Base-by-base conservation (phyloP, 257 asterid genomes). In the Eustoma russellianum region DNA sequence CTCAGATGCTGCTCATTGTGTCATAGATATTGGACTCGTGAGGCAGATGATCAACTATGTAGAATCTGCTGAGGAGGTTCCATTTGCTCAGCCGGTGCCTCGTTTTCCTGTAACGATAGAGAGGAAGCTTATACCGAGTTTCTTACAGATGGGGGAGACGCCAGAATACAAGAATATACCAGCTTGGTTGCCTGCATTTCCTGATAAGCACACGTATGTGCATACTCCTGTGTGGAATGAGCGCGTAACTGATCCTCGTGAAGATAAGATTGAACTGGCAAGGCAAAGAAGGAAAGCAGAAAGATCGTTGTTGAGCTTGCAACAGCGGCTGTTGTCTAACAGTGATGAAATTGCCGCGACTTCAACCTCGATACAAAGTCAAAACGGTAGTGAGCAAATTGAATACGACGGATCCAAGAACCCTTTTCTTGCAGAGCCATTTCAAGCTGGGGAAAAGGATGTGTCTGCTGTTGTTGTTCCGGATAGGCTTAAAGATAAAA, bases 281-380 rank as follows among this genome's bases (percentile, higher is more conserved):
- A 88, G 93, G 81, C 95, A 92, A 75, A 82, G 83, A 56, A 79
- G 97, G 69, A 85, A 88, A 75, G 97, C 95, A 0, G 97, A 92
- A 67, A 79, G 94, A 63, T 88, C 99, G 48, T 77, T 92, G 75
- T 77, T 92, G 64, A 85, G 72, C 76, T 72, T 92, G 79, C 97
- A 92, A 70, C 94, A 85, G 67, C 74, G 94, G 53, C 68, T 92
- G 77, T 70, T 88, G 54, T 70, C 83, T 61, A 76, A 70, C 53
- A 91, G 82, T 54, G 70, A 78, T n/a, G 61, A 74, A 4, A 67
- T 60, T 48, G 80, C 90, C 44, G 69, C 85, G 35, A 64, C 80
- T 50, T 72, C 88, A 52, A 48, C 58, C 3, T 50, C 64, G 15
- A 79, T 64, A 56, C 70, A 78, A 14, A 55, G 56, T 70, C 66